phyloP scores from a whole-genome alignment of 805 yeast species.

The Myxozyma neglecta region DNA sequence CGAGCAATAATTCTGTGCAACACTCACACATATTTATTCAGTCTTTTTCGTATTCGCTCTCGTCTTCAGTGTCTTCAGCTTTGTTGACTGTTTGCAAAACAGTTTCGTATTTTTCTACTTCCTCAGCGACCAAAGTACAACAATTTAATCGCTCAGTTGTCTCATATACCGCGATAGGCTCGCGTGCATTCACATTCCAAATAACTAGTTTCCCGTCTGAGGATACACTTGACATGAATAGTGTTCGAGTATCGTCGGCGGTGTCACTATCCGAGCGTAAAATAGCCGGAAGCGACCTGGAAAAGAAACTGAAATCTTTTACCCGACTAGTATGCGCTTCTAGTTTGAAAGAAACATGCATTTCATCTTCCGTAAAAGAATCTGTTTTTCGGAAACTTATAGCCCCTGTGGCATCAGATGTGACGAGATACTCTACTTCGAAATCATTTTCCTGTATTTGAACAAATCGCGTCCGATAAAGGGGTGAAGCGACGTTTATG shows the following conservation, averaged over 20 bases:
- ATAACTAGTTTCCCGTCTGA: slow-evolving; percentile 93
- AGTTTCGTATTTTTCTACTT: slow-evolving; percentile 58
- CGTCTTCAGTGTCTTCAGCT: slow-evolving; percentile 7
- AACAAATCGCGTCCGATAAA: slow-evolving; percentile 67
- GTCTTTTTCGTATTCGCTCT: slow-evolving; percentile 12
- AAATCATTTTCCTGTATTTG: slow-evolving; percentile 42
- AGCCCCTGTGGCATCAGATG: slow-evolving; percentile 72
- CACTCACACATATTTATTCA: background rate
- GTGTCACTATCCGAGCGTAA: background rate
- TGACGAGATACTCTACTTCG: slow-evolving; percentile 53
- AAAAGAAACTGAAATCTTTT: slow-evolving; percentile 63
- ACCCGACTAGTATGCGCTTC: slow-evolving; percentile 85
- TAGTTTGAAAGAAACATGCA: slow-evolving; percentile 50
- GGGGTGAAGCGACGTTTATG: slow-evolving; percentile 49
- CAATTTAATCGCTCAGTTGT: slow-evolving; percentile 91
- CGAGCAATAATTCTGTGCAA: background rate
- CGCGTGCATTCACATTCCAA: slow-evolving; percentile 70
- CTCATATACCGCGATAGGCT: slow-evolving; percentile 86
- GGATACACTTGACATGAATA: slow-evolving; percentile 74
- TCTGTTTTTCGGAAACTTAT: slow-evolving; percentile 54
- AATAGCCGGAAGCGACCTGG: slow-evolving; percentile 11
- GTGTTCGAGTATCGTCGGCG: slow-evolving; percentile 36
- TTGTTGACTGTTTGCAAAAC: slow-evolving; percentile 1
- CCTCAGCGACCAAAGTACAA: slow-evolving; percentile 67
- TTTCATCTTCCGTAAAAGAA: slow-evolving; percentile 32